Conservation (phyloP, 768 basidiomycete genomes). For the Rhodotorula paludigena region DNA sequence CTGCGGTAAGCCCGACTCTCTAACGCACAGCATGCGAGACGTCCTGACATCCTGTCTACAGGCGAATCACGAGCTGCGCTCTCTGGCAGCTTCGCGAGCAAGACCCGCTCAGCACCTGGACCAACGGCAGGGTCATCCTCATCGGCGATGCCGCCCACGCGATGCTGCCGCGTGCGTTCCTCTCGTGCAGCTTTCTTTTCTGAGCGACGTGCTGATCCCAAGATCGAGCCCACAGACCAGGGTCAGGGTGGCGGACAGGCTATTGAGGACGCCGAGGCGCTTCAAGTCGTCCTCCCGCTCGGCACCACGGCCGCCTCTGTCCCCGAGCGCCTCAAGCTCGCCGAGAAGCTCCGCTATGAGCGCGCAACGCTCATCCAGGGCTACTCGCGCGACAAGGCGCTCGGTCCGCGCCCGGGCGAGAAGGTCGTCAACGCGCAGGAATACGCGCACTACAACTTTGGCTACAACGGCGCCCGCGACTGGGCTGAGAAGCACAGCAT, state of each 20-base stretch:
- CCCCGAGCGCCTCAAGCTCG: constrained; percentile 23
- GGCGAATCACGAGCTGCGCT: constrained; percentile 21
- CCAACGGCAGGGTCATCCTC: constrained; percentile 29
- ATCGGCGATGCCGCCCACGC: constrained; percentile 39
- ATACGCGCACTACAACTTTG: constrained; percentile 9
- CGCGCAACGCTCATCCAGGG: constrained; percentile 36
- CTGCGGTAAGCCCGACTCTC: constrained; percentile 16
- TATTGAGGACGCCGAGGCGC: constrained; percentile 40
- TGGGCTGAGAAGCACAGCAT: constrained; percentile 8
- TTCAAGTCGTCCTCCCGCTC: constrained; percentile 24
- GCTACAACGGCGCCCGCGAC: not conserved
- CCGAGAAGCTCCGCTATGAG: constrained; percentile 32
- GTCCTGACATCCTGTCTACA: constrained; percentile 5
- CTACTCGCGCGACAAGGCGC: constrained; percentile 28
- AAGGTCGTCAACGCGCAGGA: constrained; percentile 10
- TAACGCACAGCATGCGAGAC: too few species aligned
- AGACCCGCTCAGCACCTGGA: constrained; percentile 32
- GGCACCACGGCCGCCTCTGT: not conserved
- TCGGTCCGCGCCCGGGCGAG: not conserved
- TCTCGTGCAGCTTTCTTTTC: not conserved
- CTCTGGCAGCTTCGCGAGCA: constrained; percentile 41
- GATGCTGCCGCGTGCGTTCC: constrained; percentile 24
- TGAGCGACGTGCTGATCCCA: not conserved
- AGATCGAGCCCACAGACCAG: constrained; percentile 19
- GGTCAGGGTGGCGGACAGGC: constrained; percentile 37